Evolutionary conservation across 306 rosid genomes (phyloP).

Genomic region (Chamaecrista fasciculata): DNA sequence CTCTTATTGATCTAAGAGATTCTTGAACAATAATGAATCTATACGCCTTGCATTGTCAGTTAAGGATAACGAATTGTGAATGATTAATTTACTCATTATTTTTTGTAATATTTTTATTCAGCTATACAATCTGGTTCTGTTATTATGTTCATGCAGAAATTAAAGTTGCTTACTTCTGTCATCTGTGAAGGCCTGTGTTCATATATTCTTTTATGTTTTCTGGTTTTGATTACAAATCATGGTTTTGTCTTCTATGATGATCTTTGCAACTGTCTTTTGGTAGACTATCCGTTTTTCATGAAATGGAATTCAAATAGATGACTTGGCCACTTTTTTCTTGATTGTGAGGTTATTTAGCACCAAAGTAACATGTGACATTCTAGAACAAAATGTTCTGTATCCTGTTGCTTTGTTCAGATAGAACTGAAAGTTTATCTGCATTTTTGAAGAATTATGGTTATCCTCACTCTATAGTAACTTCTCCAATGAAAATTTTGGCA

Average conservation of each 20-base stretch:
- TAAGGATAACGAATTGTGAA: not conserved
- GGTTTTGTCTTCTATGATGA: not conserved
- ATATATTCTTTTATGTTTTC: not conserved
- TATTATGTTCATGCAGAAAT: conserved; percentile 1
- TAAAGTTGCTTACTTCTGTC: not conserved
- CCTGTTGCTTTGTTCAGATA: not conserved
- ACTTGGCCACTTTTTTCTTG: not conserved
- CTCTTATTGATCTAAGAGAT: not conserved
- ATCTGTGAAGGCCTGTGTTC: not conserved
- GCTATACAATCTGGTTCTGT: not conserved
- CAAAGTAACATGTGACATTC: not conserved
- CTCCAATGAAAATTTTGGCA: conserved; percentile 45
- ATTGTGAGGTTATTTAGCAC: not conserved
- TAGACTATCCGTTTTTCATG: not conserved
- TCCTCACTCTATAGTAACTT: conserved; percentile 36
- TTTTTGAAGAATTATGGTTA: not conserved
- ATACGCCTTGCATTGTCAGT: conserved; percentile 7
- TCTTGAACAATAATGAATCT: not conserved
- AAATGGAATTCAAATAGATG: not conserved
- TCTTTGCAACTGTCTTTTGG: not conserved
- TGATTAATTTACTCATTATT: not conserved
- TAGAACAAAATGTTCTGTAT: not conserved
- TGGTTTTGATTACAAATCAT: not conserved
- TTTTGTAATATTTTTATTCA: not conserved
- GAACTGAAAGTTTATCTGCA: conserved; percentile 1